These are phyloP conservation scores for Dendrothele bispora DNA, from an alignment of 768 basidiomycete species.

Conservation along the genomic window DNA sequence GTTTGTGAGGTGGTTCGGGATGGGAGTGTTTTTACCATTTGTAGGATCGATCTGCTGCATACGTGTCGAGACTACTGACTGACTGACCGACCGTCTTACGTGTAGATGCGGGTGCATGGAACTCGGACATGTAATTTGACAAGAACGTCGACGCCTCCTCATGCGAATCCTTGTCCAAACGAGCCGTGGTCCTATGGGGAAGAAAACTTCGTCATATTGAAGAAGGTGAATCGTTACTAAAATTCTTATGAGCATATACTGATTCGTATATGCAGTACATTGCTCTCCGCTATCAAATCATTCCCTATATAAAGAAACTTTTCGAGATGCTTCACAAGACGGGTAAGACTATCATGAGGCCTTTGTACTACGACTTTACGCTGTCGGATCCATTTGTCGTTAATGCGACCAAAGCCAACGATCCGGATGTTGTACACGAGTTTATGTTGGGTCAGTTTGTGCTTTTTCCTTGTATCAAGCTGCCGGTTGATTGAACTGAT, in stretches of 20 bases:
- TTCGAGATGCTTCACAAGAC: conserved; percentile 31
- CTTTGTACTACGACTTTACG: conserved; percentile 33
- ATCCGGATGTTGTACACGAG: conserved; percentile 29
- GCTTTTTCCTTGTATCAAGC: neutral
- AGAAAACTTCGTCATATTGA: conserved; percentile 33
- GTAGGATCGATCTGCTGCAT: conserved; percentile 19
- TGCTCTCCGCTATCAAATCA: conserved; percentile 33
- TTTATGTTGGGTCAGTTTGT: conserved; percentile 32
- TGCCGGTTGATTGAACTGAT: neutral
- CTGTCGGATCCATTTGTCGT: conserved; percentile 25
- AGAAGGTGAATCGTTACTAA: conserved; percentile 31
- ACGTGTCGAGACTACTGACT: neutral
- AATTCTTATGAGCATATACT: too few relatives aligned
- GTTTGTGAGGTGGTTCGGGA: conserved; percentile 35
- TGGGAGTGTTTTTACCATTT: conserved; percentile 38
- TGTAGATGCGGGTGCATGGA: conserved; percentile 30
- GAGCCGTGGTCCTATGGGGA: conserved; percentile 40
- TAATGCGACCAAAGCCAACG: conserved; percentile 24
- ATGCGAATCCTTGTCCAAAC: conserved; percentile 35
- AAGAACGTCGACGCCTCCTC: conserved; percentile 15
- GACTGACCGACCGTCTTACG: neutral
- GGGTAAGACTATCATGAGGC: conserved; percentile 30
- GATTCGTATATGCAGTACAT: conserved; percentile 27
- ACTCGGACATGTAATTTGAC: conserved; percentile 27
- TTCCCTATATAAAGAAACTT: conserved; percentile 30